Percentiles rank a stretch among this genome's conserved stretches.
Evolutionary conservation across 495 filamentous ascomycete species (phyloP).

Genomic region (Aspergillus cavernicola): DNA sequence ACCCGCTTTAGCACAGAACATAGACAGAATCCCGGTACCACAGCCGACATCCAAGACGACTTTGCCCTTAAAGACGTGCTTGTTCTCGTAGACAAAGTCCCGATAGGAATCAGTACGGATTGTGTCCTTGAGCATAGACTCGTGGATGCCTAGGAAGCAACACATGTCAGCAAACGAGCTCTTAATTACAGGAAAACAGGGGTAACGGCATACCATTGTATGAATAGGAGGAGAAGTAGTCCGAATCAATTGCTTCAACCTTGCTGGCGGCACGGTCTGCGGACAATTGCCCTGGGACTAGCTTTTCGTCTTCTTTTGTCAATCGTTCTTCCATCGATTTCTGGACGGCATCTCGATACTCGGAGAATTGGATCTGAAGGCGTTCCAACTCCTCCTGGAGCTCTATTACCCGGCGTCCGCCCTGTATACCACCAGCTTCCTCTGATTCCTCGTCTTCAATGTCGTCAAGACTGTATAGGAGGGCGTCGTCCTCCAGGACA

Average conservation of each 20-base stretch:
- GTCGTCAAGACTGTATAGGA: constrained; percentile 81
- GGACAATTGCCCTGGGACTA: constrained; percentile 16
- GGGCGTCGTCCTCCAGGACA: constrained; percentile 82
- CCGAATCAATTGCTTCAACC: constrained; percentile 43
- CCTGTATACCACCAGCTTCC: constrained; percentile 26
- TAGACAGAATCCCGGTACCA: constrained; percentile 87
- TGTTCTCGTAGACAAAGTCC: constrained; percentile 76
- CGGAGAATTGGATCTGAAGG: constrained; percentile 62
- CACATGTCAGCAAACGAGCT: constrained; percentile 14
- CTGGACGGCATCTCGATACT: constrained; percentile 66
- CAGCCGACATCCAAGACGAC: constrained; percentile 91
- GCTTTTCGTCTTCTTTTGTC: constrained; percentile 45
- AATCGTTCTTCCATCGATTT: constrained; percentile 69
- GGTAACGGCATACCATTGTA: constrained; percentile 60
- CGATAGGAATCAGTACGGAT: constrained; percentile 66
- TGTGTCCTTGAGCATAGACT: constrained; percentile 81
- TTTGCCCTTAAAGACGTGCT: constrained; percentile 86
- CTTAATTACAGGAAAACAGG: background rate
- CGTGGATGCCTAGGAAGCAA: constrained; percentile 68
- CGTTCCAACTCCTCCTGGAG: constrained; percentile 65
- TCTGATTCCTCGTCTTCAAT: constrained; percentile 41
- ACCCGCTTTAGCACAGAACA: constrained; percentile 90
- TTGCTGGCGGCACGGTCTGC: constrained; percentile 20
- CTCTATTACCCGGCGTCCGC: constrained; percentile 57
- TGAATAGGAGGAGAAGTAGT: constrained; percentile 81